Conservation (phyloP, 768 basidiomycete species). For the Mycena pura region DNA sequence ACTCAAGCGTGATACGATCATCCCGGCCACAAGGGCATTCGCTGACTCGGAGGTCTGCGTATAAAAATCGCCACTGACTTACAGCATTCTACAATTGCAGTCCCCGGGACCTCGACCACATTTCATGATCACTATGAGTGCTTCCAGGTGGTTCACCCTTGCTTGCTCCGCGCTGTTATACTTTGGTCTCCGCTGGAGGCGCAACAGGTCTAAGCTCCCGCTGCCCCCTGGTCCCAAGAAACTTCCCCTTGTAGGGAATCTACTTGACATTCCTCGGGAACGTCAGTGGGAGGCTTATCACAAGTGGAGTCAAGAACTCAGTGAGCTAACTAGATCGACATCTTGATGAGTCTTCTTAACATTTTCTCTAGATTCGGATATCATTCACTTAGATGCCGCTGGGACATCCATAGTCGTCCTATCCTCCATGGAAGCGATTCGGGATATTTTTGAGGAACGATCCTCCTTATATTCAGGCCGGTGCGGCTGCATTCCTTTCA, state of each 20-base stretch:
- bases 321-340: constrained; percentile 26
- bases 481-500: constrained; percentile 12
- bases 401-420: constrained; percentile 39
- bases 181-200: background rate
- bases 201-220: constrained; percentile 15
- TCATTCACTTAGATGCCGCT: constrained; percentile 35
- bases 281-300: constrained; percentile 46
- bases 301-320: constrained; percentile 45
- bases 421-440: constrained; percentile 44
- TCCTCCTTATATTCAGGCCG: constrained; percentile 49
- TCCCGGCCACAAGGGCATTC: too few relatives aligned
- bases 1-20: too few relatives aligned
- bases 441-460: constrained; percentile 50
- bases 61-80: too few relatives aligned
- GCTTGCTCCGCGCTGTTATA: background rate
- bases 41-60: too few relatives aligned
- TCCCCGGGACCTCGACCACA: too few relatives aligned
- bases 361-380: constrained; percentile 37
- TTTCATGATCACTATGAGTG: background rate
- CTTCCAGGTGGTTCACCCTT: background rate
- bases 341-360: background rate
- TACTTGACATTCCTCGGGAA: constrained; percentile 45
- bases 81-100: too few relatives aligned
- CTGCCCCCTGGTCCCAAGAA: constrained; percentile 52
- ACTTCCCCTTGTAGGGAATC: constrained; percentile 48